phyloP scores from a whole-genome alignment of 106 monocot species.

The Iris macrosiphon region DNA sequence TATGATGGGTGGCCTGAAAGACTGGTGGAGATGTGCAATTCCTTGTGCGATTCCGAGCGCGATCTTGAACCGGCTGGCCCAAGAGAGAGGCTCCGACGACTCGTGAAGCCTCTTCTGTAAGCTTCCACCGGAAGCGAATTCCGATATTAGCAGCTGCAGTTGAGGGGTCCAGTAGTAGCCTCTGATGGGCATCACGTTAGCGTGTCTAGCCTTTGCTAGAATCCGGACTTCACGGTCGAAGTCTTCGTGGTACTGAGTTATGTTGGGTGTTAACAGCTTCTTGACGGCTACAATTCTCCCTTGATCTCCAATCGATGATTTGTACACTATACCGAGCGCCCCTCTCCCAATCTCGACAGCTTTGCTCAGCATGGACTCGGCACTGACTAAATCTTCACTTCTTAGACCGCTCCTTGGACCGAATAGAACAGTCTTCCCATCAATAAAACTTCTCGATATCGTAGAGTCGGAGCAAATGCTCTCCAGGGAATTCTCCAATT shows the following conservation, averaged over 20 bases:
- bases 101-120: constrained; percentile 49
- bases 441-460: constrained; percentile 31
- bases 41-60: constrained; percentile 62
- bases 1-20: constrained; percentile 67
- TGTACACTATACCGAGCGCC: constrained; percentile 64
- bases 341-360: constrained; percentile 77
- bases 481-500: constrained; percentile 53
- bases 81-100: constrained; percentile 25
- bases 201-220: constrained; percentile 72
- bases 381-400: constrained; percentile 40
- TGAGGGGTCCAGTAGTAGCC: constrained; percentile 98
- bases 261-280: constrained; percentile 49
- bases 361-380: constrained; percentile 58
- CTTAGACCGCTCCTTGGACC: constrained; percentile 28
- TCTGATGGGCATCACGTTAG: constrained; percentile 64
- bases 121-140: constrained; percentile 56
- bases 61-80: constrained; percentile 70
- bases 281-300: constrained; percentile 50
- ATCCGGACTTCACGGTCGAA: constrained; percentile 78
- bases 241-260: constrained; percentile 64
- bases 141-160: constrained; percentile 73
- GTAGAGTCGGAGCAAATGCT: constrained; percentile 65
- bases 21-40: constrained; percentile 73
- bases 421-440: constrained; percentile 66
- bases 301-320: constrained; percentile 31